These are phyloP conservation scores for Oryza australiensis DNA, from an alignment of 176 grass and related monocot genomes.

Conservation along the genomic window DNA sequence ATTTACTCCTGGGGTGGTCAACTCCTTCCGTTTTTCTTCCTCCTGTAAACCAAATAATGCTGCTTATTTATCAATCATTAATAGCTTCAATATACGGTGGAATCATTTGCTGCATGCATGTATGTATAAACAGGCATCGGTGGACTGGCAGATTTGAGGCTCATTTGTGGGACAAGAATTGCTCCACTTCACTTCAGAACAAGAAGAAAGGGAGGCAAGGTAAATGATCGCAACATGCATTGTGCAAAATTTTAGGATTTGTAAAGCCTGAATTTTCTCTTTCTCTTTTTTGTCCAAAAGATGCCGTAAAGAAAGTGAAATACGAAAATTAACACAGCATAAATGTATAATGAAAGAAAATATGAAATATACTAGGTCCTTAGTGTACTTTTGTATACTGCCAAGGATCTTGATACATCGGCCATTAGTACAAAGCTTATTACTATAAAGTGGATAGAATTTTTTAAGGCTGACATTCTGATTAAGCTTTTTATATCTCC, in stretches of 20 bases:
- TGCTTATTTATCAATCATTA: slow-evolving; percentile 17
- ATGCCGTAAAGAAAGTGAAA: not conserved
- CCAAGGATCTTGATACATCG: slow-evolving; percentile 32
- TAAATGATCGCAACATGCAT: not conserved
- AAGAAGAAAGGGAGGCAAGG: slow-evolving; percentile 99
- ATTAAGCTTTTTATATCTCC: slow-evolving; percentile 17
- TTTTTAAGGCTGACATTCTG: slow-evolving; percentile 67
- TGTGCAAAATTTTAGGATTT: not conserved
- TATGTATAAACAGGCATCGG: slow-evolving; percentile 61
- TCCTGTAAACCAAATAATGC: not conserved
- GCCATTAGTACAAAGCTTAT: slow-evolving; percentile 16
- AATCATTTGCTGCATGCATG: slow-evolving; percentile 40
- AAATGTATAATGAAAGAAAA: not conserved
- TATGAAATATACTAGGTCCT: not conserved
- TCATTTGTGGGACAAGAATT: slow-evolving; percentile 97
- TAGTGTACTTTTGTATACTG: not conserved
- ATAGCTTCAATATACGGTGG: slow-evolving; percentile 6
- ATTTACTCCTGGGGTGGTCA: not conserved
- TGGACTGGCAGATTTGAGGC: slow-evolving; percentile 93
- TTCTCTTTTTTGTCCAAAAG: not conserved
- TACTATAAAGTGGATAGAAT: slow-evolving; percentile 42
- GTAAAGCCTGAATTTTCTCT: not conserved
- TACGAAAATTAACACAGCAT: slow-evolving; percentile 22
- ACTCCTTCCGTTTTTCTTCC: not conserved
- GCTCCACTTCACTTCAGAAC: slow-evolving; percentile 64